Base-by-base conservation (phyloP, 1,139 yeast species). In the Waltiozyma solani region DNA sequence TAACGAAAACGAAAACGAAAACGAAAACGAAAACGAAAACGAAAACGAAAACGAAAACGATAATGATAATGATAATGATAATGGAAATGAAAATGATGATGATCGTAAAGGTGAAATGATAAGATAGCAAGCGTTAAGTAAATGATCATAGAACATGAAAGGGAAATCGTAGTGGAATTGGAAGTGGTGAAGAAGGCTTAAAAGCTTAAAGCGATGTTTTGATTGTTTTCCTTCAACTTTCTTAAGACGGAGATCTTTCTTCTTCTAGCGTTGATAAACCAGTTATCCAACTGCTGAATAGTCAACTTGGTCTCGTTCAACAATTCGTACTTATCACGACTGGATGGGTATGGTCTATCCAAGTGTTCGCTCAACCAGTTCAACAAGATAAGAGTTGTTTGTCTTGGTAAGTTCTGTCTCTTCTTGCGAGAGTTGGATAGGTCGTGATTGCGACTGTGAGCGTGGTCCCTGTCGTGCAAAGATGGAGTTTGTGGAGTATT, bases 211-310 rank as follows among this genome's bases (percentile, higher is more conserved):
- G 56, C 44, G 20, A 52, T 47, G 15, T 48, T 49, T 34, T 51
- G 43, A 31, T 50, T 50, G 17, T 40, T 51, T 38, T 50, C 52
- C 36, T 51, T 51, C 8, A 51, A 26, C 17, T 54, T 69, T 67
- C 56, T 71, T 61, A 57, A 64, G 37, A 59, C 56, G 51, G 66
- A 75, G 38, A 81, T 73, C 54, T 80, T 78, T 49, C 95, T 64
- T 51, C 95, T 67, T 53, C 95, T 71, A 7, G 95, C 95, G 58
- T 85, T 85, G 54, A 85, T 85, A 54, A 85, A 85, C 95, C 95
- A 85, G 58, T 85, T 85, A 48, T 85, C 78, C 44, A 85, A 67
- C 58, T 85, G 95, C 54, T 83, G 93, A 53, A 80, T 74, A 40
- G 84, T 79, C 56, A 85, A 70, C 2, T 94, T 91, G 1, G 95